Base-by-base conservation (phyloP, 2,329 filamentous ascomycete genomes). In the Coleophoma crateriformis region DNA sequence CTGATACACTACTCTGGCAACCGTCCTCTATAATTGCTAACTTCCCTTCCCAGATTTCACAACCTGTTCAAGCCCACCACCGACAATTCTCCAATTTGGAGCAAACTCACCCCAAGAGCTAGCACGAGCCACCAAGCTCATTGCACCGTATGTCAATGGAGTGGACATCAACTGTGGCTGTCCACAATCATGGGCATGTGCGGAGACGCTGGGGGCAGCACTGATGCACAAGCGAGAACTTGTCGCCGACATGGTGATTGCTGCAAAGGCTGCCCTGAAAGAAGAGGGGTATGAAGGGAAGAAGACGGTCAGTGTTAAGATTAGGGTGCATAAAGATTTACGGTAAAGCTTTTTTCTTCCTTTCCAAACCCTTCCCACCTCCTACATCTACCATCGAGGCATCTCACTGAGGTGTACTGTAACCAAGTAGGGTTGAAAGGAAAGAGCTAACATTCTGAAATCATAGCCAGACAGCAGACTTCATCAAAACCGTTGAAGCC, bases 91-190 rank as follows among this genome's bases (percentile, higher is more conserved):
- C 34, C 85, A 88, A 62, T 87, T 88, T 59, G 85, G 84, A 43
- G 75, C 80, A 54, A 84, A 80, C 58, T 74, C 72, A 4, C 75
- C 83, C 7, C 60, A 72, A 3, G 85, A 88, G 62, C 72, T 88
- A 41, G 73, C 79, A 13, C 75, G 83, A 32, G 82, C 84, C 11
- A 76, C 83, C 0, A 72, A 76, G 19, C 74, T 88, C 44, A 79
- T 81, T 2, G 78, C 75, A 0, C 83, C 84, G 2, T 80, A 71
- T 61, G 78, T 80, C 47, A 77, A 76, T 58, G 85, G 85, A 54
- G 76, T 88, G 3, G 82, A 88, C 58, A 71, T 88, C 38, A 88
- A 88, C 68, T 88, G 85, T 64, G 85, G 85, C 11, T 88, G 85
- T 60, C 85, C 85, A 7, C 85, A 88, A 66, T 79, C 78, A 6